Base-by-base conservation (phyloP, 352 stramenopile genomes). In the Phytophthora sp. region DNA sequence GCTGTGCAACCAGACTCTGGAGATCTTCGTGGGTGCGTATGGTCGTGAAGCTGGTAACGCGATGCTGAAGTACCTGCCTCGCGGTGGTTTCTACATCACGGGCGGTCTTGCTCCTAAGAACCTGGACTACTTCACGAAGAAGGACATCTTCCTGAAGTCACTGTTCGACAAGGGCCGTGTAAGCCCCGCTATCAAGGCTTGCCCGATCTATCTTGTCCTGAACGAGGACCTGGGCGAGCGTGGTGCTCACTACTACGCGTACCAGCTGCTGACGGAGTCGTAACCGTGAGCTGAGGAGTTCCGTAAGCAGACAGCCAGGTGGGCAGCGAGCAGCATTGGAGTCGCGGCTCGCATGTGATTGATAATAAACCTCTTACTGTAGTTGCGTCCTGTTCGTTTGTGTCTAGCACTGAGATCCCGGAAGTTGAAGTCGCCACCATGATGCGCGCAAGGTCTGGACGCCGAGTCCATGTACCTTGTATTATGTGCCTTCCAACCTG, bases 21-120 rank as follows among this genome's bases (percentile, higher is more conserved):
- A 98, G 66, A 98, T 98, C 44, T 98, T 98, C 75, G 91, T 97
- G 20, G 86, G 87, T 70, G 84, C 94, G 18, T 99, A 99, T 68
- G 97, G 95, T 41, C 84, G 80, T 63, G 97, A 99, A 77, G 91
- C 94, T 58, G 96, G 97, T 45, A 96, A 94, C 71, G 86, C 89
- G 52, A 89, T 88, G 50, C 84, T 99, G 57, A 98, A 98, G 76
- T 98, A 93, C 62, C 86, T 99, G 59, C 96, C 96, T 36, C 95
- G 87, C 21, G 96, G 96, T 73, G 97, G 97, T 29, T 90, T 99
- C 60, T 99, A 98, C 86, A 90, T 99, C 51, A 97, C 94, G 8
- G 97, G 97, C 26, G 96, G 96, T 49, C 86, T 99, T 35, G 98
- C 97, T 31, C 91, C 91, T 2, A 99, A 99, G 82, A 98, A 99